These are phyloP conservation scores for Talaromyces funiculosus DNA, from an alignment of 2,329 filamentous ascomycete genomes.

Conservation along the genomic window DNA sequence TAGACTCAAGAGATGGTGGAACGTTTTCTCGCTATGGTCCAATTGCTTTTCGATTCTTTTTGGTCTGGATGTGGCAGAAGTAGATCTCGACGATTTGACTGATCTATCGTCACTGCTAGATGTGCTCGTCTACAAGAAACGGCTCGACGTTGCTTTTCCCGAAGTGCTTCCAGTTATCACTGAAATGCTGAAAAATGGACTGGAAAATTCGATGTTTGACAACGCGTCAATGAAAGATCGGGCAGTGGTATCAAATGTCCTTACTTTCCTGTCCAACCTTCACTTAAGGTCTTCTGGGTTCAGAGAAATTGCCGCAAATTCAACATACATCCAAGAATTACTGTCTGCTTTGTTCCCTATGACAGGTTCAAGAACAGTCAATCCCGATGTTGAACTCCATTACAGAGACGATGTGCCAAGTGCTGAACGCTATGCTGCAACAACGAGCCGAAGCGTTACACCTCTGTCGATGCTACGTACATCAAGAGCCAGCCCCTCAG, in stretches of 20 bases:
- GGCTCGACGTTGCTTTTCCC: slow-evolving; percentile 63
- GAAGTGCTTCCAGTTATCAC: slow-evolving; percentile 75
- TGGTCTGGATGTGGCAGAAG: slow-evolving; percentile 68
- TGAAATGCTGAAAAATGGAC: slow-evolving; percentile 78
- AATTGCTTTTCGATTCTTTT: slow-evolving; percentile 86
- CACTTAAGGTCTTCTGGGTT: slow-evolving; percentile 73
- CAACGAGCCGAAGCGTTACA: slow-evolving; percentile 69
- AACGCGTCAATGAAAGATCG: slow-evolving; percentile 56
- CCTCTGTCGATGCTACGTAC: slow-evolving; percentile 67
- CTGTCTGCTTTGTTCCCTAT: slow-evolving; percentile 79
- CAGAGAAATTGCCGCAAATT: slow-evolving; percentile 72
- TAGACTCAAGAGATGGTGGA: slow-evolving; percentile 82
- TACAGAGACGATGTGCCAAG: slow-evolving; percentile 73
- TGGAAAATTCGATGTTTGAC: slow-evolving; percentile 60
- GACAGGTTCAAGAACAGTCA: slow-evolving; percentile 77
- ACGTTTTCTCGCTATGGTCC: slow-evolving; percentile 75
- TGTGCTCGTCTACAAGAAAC: slow-evolving; percentile 57
- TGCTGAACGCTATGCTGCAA: slow-evolving; percentile 80
- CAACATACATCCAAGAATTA: slow-evolving; percentile 75
- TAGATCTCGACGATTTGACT: slow-evolving; percentile 68
- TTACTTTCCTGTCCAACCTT: slow-evolving; percentile 72
- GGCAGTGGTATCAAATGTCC: slow-evolving; percentile 66
- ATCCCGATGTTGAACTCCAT: slow-evolving; percentile 78
- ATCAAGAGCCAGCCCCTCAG: slow-evolving; percentile 52
- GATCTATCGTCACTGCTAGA: slow-evolving; percentile 69